These are phyloP conservation scores for Chenopodium album DNA, from an alignment of 148 eudicot species.

Conservation along the genomic window DNA sequence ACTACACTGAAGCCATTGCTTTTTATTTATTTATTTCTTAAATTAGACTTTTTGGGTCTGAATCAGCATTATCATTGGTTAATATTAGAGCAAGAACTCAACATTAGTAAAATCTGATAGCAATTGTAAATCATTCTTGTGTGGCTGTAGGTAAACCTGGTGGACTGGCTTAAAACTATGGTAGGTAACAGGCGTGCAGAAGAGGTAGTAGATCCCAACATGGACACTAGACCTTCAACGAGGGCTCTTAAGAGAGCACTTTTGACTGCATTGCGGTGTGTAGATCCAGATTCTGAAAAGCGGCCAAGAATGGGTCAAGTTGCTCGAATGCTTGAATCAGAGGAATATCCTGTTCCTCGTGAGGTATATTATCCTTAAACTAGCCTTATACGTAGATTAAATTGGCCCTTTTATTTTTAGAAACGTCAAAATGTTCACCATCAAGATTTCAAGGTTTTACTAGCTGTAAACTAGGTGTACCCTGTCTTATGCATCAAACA, in stretches of 20 bases:
- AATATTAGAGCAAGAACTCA: not conserved
- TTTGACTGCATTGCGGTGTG: constrained; percentile 80
- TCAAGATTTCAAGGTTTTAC: not conserved
- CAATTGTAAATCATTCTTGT: not conserved
- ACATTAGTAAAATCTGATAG: constrained; percentile 8
- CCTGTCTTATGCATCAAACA: not conserved
- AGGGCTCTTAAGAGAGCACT: constrained; percentile 84
- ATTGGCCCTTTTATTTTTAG: not conserved
- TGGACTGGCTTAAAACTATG: constrained; percentile 94
- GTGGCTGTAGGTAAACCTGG: constrained; percentile 67
- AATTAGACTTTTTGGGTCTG: not conserved
- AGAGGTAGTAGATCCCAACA: constrained; percentile 79
- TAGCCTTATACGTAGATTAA: not conserved
- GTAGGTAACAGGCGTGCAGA: constrained; percentile 76
- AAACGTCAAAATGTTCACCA: not conserved
- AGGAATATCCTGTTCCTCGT: constrained; percentile 80
- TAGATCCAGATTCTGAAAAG: constrained; percentile 80
- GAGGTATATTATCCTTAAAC: constrained; percentile 46
- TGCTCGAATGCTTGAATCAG: constrained; percentile 92
- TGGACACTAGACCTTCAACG: constrained; percentile 68
- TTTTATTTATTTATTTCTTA: not conserved
- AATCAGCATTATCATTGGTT: not conserved
- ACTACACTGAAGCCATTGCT: not conserved
- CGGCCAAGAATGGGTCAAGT: constrained; percentile 91
- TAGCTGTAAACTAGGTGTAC: not conserved